phyloP scores from a whole-genome alignment of 2,329 filamentous ascomycete genomes.

The Aspergillus spinulosporus region DNA sequence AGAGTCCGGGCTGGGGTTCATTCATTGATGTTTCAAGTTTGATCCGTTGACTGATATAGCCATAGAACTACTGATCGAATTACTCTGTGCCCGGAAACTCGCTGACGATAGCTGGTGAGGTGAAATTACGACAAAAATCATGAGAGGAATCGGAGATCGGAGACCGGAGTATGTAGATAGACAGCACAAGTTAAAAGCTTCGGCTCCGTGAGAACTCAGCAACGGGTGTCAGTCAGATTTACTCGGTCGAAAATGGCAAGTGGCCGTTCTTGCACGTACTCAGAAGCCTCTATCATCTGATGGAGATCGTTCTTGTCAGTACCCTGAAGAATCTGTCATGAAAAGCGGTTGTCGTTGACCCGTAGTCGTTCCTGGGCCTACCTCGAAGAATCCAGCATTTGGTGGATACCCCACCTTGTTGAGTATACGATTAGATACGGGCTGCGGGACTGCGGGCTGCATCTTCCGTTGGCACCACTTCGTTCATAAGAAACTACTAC shows the following conservation, averaged over 20 bases:
- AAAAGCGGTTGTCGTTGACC: constrained; percentile 2
- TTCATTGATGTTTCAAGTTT: neutral
- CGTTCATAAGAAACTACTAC: no score
- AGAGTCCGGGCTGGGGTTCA: neutral
- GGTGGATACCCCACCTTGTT: constrained; percentile 7
- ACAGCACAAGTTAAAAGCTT: neutral
- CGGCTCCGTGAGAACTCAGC: no score
- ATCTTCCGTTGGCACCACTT: neutral
- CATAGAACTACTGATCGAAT: neutral
- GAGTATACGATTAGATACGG: constrained; percentile 2
- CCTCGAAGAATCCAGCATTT: constrained; percentile 17
- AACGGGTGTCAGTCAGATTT: neutral
- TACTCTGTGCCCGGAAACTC: neutral
- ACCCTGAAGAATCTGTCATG: constrained; percentile 13
- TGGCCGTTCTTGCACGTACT: constrained; percentile 10
- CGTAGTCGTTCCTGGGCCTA: constrained; percentile 12
- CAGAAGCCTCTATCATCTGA: constrained; percentile 10
- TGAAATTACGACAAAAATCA: neutral
- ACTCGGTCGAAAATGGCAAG: constrained; percentile 1
- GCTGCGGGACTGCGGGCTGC: neutral
- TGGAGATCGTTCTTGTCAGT: constrained; percentile 8
- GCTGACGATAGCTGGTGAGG: neutral
- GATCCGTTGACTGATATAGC: constrained; percentile 5
- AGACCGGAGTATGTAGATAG: constrained; percentile 1
- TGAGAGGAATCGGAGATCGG: constrained; percentile 2